phyloP scores from a whole-genome alignment of 169 alveolate species.

The Plasmodium berghei region DNA sequence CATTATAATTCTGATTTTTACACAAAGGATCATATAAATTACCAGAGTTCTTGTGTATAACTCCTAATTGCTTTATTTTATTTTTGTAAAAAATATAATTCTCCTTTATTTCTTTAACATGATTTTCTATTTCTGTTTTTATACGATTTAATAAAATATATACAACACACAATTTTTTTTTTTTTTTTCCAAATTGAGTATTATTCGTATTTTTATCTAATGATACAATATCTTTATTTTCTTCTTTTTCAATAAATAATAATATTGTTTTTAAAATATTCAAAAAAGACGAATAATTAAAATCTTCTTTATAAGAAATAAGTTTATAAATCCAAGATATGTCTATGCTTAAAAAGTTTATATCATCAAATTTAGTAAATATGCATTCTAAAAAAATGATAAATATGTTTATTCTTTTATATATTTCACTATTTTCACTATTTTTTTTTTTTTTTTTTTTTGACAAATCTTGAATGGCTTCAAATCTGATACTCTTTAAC shows the following conservation, averaged over 20 bases:
- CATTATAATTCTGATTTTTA: neutral
- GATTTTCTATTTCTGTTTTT: slow-evolving; percentile 2
- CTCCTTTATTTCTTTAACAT: slow-evolving; percentile 17
- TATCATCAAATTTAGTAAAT: neutral
- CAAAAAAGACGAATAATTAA: neutral
- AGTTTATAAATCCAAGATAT: slow-evolving; percentile 21
- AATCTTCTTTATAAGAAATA: slow-evolving; percentile 8
- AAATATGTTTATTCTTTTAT: slow-evolving; percentile 1
- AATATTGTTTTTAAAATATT: slow-evolving; percentile 8
- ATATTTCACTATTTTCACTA: neutral
- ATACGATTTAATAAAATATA: slow-evolving; percentile 10
- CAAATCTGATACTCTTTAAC: neutral
- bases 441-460: neutral
- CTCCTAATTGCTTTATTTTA: neutral
- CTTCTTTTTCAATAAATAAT: slow-evolving; percentile 3
- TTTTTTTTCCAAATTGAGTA: neutral
- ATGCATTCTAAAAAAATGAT: slow-evolving; percentile 38
- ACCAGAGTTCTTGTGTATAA: neutral
- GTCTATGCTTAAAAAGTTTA: slow-evolving; percentile 3
- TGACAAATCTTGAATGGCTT: neutral
- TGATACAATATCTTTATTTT: neutral
- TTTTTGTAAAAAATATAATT: slow-evolving; percentile 5
- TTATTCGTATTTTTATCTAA: no score
- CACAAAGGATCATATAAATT: neutral
- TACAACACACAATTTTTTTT: neutral